phyloP scores from a whole-genome alignment of 768 basidiomycete genomes.

The Rickenella mellea region DNA sequence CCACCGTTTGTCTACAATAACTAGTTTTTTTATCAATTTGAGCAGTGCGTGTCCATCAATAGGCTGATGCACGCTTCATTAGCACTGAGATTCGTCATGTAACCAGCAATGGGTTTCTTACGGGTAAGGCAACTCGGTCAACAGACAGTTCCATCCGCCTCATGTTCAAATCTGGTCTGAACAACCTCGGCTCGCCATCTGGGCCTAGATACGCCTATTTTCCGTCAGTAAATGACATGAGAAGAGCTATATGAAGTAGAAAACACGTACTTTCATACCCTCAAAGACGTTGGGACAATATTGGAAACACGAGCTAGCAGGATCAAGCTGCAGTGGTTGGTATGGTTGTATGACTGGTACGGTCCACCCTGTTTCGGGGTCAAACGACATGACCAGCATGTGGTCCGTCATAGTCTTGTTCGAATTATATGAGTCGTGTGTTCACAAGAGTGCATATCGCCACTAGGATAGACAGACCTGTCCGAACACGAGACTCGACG shows the following conservation, averaged over 20 bases:
- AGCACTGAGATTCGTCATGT: neutral
- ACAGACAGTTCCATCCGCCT: slow-evolving; percentile 62
- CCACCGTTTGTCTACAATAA: slow-evolving; percentile 70
- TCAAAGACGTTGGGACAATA: slow-evolving; percentile 56
- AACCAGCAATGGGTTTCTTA: slow-evolving; percentile 22
- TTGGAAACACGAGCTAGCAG: slow-evolving; percentile 45
- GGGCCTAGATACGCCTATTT: slow-evolving; percentile 57
- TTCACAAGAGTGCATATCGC: slow-evolving; percentile 1
- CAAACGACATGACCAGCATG: slow-evolving; percentile 63
- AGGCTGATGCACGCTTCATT: slow-evolving; percentile 16
- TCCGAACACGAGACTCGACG: slow-evolving; percentile 46
- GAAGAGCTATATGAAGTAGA: neutral
- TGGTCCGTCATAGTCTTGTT: slow-evolving; percentile 71
- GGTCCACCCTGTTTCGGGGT: slow-evolving; percentile 58
- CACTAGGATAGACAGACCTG: slow-evolving; percentile 27
- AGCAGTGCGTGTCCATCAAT: slow-evolving; percentile 39
- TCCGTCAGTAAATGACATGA: neutral
- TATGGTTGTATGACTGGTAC: slow-evolving; percentile 68
- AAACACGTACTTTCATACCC: slow-evolving; percentile 52
- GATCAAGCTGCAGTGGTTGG: slow-evolving; percentile 49
- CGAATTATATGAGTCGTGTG: slow-evolving; percentile 17
- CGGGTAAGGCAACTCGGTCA: slow-evolving; percentile 65
- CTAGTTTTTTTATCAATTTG: slow-evolving; percentile 54
- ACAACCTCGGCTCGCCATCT: slow-evolving; percentile 67
- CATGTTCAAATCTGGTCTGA: slow-evolving; percentile 84